Base-by-base conservation (phyloP, 176 grass and related monocot species). In the Paspalum notatum region DNA sequence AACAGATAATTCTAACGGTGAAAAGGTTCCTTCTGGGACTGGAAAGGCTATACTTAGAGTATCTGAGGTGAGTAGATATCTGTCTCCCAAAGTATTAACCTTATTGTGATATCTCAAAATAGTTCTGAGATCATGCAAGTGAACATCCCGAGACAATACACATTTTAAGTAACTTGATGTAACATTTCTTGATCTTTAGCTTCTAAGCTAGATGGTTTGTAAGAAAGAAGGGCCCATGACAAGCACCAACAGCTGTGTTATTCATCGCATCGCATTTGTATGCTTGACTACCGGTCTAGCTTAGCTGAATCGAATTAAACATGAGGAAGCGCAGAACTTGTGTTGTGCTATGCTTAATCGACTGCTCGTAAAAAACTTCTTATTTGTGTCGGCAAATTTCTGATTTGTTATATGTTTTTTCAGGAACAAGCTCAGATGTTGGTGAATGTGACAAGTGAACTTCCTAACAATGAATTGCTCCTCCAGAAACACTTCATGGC, bases 401-500 rank as follows among this genome's bases (percentile, higher is more conserved):
- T 63, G 42, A 78, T 86, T 78, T 85, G 69, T 43, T 25, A 13
- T 66, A 22, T 39, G 37, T 66, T 85, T 38, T 92, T 72, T 49
- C 90, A 99, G 96, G 96, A 95, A 76, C 96, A 99, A 95, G 83
- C 90, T 79, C 88, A 88, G 65, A 87, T 80, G 81, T 78, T 99
- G 84, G 68, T 99, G 12, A 95, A 90, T 79, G 91, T 93, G 76
- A 95, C 85, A 11, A 99, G 93, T 37, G 84, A 93, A 84, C 72
- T 93, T 62, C 90, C 93, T 20, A 86, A 99, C 75, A 95, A 83
- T 61, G 96, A 95, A 59, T 85, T 99, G 80, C 93, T 95, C 68
- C 90, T 99, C 53, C 93, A 99, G 68, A 94, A 93, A 73, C 96
- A 99, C 87, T 95, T 99, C 63, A 73, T 95, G 81, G 93, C 89